phyloP scores from a whole-genome alignment of 1,284 basidiomycete species.

The Ceratobasidium sp. region DNA sequence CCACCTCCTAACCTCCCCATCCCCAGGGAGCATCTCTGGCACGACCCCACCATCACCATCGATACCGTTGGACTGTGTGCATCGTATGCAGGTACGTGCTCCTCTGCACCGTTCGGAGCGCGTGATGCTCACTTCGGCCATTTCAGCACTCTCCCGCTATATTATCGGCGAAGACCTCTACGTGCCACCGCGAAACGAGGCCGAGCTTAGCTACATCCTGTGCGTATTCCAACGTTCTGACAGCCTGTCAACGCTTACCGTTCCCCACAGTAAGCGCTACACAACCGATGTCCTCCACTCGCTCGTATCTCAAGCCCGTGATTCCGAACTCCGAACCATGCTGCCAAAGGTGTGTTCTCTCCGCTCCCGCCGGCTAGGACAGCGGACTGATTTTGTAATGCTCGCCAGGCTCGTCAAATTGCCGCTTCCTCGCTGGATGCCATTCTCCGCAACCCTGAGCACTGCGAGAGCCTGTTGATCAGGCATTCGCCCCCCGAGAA shows the following conservation, averaged over 20 bases:
- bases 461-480: conserved; percentile 34
- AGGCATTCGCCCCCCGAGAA: conserved; percentile 42
- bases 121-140: neutral
- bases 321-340: conserved; percentile 40
- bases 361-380: conserved; percentile 1
- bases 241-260: neutral
- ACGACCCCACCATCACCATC: conserved; percentile 73
- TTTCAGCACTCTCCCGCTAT: conserved; percentile 46
- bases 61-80: conserved; percentile 70
- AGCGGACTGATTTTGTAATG: neutral
- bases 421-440: conserved; percentile 38
- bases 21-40: conserved; percentile 59
- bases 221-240: conserved; percentile 56
- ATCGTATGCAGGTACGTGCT: conserved; percentile 60
- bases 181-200: conserved; percentile 69
- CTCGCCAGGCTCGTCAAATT: conserved; percentile 25
- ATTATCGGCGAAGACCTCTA: conserved; percentile 68
- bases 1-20: conserved; percentile 34
- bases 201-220: conserved; percentile 76
- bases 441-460: conserved; percentile 23
- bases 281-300: conserved; percentile 77
- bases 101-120: conserved; percentile 48
- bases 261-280: conserved; percentile 67
- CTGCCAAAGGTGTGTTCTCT: conserved; percentile 41
- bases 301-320: conserved; percentile 46